A percentile compares a stretch with the other conserved stretches of the same genome.
Evolutionary conservation across 1,139 yeast species (phyloP).

Genomic region (Sugiyamaella sp.): DNA sequence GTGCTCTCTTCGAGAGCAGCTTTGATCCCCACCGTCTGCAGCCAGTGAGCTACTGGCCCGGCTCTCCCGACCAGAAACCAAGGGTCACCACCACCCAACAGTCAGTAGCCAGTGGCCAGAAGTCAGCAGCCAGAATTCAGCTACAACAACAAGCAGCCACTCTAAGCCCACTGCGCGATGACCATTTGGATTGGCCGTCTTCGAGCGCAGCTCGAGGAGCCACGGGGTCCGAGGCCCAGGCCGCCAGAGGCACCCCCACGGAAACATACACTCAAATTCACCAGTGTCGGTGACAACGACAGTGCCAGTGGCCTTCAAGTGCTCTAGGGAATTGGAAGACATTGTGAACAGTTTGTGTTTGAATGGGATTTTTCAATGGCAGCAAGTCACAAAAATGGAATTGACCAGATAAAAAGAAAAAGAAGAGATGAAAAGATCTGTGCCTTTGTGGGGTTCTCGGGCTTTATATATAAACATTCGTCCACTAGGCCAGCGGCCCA

Average conservation of each 20-base stretch:
- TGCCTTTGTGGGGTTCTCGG: constrained; percentile 13
- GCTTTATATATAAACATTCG: constrained; percentile 14
- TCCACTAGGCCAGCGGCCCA: not conserved
- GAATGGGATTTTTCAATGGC: not conserved
- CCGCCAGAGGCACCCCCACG: not conserved
- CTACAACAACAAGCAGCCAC: too few relatives aligned
- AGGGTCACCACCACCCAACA: too few relatives aligned
- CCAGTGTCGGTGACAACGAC: constrained; percentile 98
- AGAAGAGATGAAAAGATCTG: constrained; percentile 2
- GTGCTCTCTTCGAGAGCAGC: too few relatives aligned
- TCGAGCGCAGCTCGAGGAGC: not conserved
- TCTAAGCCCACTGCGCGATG: too few relatives aligned
- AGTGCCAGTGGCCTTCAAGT: constrained; percentile 93
- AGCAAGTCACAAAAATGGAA: not conserved
- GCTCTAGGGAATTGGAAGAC: constrained; percentile 78
- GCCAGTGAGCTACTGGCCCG: not conserved
- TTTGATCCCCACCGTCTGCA: too few relatives aligned
- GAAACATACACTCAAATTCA: constrained; percentile 73
- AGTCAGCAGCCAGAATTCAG: too few relatives aligned
- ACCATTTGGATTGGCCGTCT: too few relatives aligned
- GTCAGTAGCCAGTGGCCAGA: too few relatives aligned
- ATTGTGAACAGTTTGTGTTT: constrained; percentile 35
- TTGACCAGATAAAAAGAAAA: not conserved
- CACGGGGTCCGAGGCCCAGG: not conserved
- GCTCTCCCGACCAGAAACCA: not conserved